Base-by-base conservation (phyloP, 2,329 filamentous ascomycete species). In the Penicillium sumatraense region DNA sequence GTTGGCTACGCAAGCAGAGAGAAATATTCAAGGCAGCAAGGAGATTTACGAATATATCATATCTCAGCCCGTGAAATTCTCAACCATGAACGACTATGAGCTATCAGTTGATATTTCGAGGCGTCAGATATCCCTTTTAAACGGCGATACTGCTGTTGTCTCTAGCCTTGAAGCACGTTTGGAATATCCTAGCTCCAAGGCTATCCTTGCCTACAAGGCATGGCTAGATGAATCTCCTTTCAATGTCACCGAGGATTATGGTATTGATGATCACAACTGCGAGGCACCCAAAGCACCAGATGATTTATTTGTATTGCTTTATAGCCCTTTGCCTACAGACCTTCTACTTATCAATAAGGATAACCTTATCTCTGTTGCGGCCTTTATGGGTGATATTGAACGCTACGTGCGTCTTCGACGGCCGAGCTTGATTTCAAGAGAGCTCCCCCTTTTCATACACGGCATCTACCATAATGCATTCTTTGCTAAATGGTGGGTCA, bases 361-460 rank as follows among this genome's bases (percentile, higher is more conserved):
- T 40, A 29, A 75, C 0, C 63, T 78, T 1, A 75, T 78, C 11
- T 57, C 66, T 4, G 66, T 72, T 49, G 73, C 76, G 0, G 75
- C 75, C 0, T 78, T 71, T 20, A 54, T 66, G 0, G 75, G 76
- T 2, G 68, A 79, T 18, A 56, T 78, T 5, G 75, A 80, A 41
- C 70, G 75, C 3, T 79, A 78, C 36, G 20, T 51, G 0, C 69
- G 75, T 0, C 63, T 80, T 0, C 61, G 65, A 14, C 61, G 72
- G 9, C 74, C 71, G 3, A 33, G 44, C 3, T 27, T 61, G 38
- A 27, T 74, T 3, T 1, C 45, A 7, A 24, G 54, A 5, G 74
- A 78, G 52, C 7, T 58, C 2, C 10, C 23, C 8, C 71, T 66
- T 35, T 52, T 74, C 6, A 40, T 74, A 1, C 68, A 65, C 2